Percentiles rank a stretch among this genome's conserved stretches.
Evolutionary conservation across 441 rosid genomes (phyloP).

Genomic region (Kokia cookei): DNA sequence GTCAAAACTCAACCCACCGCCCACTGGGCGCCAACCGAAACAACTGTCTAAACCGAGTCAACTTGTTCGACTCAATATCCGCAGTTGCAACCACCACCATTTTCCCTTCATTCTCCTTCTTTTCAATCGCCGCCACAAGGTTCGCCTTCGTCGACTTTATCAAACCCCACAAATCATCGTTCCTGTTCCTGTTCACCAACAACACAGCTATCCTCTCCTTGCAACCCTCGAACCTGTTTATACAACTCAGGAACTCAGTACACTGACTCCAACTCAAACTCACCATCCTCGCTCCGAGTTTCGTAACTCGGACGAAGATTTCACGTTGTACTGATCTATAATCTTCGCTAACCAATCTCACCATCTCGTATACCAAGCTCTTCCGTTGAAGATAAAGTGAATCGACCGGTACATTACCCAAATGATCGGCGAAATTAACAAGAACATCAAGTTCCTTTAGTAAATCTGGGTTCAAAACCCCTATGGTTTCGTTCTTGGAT

Average conservation of each 20-base stretch:
- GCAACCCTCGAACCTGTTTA: slow-evolving; percentile 41
- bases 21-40: background rate
- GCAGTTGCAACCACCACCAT: background rate
- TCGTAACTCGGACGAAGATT: slow-evolving; percentile 36
- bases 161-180: slow-evolving; percentile 56
- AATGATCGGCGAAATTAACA: slow-evolving; percentile 32
- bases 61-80: slow-evolving; percentile 10
- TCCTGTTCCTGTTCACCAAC: slow-evolving; percentile 36
- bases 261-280: slow-evolving; percentile 24
- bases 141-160: slow-evolving; percentile 27
- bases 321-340: slow-evolving; percentile 39
- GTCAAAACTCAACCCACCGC: slow-evolving; percentile 5
- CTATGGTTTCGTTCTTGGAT: background rate
- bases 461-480: slow-evolving; percentile 20
- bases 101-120: slow-evolving; percentile 14
- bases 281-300: slow-evolving; percentile 30
- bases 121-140: slow-evolving; percentile 2
- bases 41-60: slow-evolving; percentile 4
- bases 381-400: slow-evolving; percentile 39
- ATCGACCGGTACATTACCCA: slow-evolving; percentile 35
- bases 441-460: slow-evolving; percentile 35
- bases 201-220: slow-evolving; percentile 26
- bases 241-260: slow-evolving; percentile 23
- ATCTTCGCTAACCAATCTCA: slow-evolving; percentile 53
- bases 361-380: slow-evolving; percentile 53